phyloP scores from a whole-genome alignment of 1,139 yeast genomes.

The Saccharomyces hybrid region DNA sequence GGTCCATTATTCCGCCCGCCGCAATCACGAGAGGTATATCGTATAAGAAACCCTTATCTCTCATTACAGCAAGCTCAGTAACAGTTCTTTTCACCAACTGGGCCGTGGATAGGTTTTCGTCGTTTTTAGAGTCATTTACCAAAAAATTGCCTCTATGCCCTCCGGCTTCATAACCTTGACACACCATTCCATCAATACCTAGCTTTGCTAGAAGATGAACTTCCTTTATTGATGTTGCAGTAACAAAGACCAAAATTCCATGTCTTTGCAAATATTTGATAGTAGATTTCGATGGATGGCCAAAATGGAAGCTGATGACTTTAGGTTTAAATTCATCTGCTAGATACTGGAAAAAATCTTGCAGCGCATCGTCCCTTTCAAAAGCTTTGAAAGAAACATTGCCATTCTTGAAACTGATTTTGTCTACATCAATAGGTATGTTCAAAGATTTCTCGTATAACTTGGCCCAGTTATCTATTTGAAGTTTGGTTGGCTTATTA shows the following conservation, averaged over 20 bases:
- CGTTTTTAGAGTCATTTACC: too few relatives aligned
- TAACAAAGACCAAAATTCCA: constrained; percentile 35
- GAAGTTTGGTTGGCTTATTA: neutral
- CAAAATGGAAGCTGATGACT: constrained; percentile 45
- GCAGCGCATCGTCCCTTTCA: constrained; percentile 17
- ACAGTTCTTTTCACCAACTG: too few relatives aligned
- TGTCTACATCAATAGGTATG: neutral
- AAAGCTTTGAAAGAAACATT: constrained; percentile 37
- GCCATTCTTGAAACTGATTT: constrained; percentile 23
- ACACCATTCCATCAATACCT: constrained; percentile 38
- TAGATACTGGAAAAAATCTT: constrained; percentile 14
- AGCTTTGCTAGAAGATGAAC: constrained; percentile 26
- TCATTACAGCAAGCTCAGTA: too few relatives aligned
- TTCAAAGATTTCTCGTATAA: neutral
- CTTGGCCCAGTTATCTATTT: neutral
- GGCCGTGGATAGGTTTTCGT: too few relatives aligned
- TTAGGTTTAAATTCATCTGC: constrained; percentile 26
- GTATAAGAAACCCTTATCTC: too few relatives aligned
- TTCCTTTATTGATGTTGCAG: constrained; percentile 24
- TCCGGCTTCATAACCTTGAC: constrained; percentile 50
- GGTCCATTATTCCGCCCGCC: too few relatives aligned
- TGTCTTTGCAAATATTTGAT: constrained; percentile 29
- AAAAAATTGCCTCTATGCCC: constrained; percentile 35
- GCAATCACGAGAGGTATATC: too few relatives aligned
- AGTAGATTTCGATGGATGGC: constrained; percentile 33